A percentile compares a stretch with the other conserved stretches of the same genome.
Conservation (phyloP, 345 rosid species). For the Kernera saxatilis region DNA sequence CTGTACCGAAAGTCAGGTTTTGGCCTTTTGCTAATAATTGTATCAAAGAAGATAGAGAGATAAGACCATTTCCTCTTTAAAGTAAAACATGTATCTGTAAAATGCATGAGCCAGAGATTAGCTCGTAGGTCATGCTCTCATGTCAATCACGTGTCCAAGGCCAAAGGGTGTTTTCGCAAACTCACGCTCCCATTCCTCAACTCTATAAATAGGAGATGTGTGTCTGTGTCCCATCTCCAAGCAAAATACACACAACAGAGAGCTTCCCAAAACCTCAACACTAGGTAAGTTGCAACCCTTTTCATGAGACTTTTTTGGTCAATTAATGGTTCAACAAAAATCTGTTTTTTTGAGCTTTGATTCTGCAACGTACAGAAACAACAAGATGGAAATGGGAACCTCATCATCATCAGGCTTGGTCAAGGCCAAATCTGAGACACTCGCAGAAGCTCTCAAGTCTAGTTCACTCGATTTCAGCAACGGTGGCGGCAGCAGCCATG, state of each 20-base stretch:
- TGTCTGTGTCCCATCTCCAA: neutral
- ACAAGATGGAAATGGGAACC: conserved; percentile 24
- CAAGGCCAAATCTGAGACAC: conserved; percentile 70
- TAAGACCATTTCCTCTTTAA: conserved; percentile 23
- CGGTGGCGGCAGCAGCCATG: conserved; percentile 24
- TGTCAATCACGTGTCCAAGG: conserved; percentile 30
- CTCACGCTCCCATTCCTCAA: neutral
- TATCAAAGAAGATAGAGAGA: conserved; percentile 9
- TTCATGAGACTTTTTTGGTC: neutral
- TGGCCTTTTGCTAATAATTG: conserved; percentile 21
- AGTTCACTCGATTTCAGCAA: conserved; percentile 33
- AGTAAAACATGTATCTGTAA: conserved; percentile 26
- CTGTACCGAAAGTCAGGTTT: conserved; percentile 28
- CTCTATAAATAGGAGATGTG: conserved; percentile 30
- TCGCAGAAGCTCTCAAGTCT: conserved; percentile 66
- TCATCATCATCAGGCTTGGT: conserved; percentile 43
- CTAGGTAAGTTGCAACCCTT: conserved; percentile 6
- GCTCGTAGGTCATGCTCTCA: conserved; percentile 25
- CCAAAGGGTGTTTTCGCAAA: conserved; percentile 24
- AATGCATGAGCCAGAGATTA: conserved; percentile 25
- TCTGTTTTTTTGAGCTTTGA: neutral
- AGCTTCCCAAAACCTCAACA: neutral
- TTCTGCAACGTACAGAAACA: neutral
- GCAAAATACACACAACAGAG: neutral
- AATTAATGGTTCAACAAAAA: neutral